Evolutionary conservation across 768 basidiomycete species (phyloP), one percentile per base, ranked within the genome.

Genomic region (Panaeolus papilionaceus): DNA sequence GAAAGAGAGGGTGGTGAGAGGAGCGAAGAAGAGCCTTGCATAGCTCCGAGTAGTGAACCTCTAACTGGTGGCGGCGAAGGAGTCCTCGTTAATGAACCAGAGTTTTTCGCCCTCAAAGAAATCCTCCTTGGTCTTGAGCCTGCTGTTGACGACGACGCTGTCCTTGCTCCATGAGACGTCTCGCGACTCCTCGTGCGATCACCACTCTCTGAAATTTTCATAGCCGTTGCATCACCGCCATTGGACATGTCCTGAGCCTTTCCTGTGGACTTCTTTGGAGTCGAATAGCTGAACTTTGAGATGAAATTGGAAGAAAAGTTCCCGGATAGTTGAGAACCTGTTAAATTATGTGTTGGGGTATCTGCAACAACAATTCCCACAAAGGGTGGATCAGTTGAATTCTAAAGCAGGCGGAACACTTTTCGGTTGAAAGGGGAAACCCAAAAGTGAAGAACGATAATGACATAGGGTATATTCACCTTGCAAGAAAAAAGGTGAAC

Each of bases 401-500:
- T 62, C 49, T 47, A 47, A 64, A 64, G 44, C 44, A 26, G 64
- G 44, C 64, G 26, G 23, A 61, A 38, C 42, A 67, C 45, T 47
- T 64, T 62, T 66, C 47, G 40, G 4, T 54, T 33, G 33, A 26
- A 39, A 38, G 65, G 65, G 67, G 40, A 68, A 66, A 64, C 63
- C 39, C 63, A 16, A 66, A 64, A 66, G 68, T 62, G 26, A 39
- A 37, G 63, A 23, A 51, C 16, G 64, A 62, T 20, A 61, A 49
- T 20, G 47, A n/a, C 37, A 49, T 61, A 62, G 61, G 28, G 20
- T 62, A 39, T 42, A 71, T 78, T 63, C 42, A 80, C 81, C 74
- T 76, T 80, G 79, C 66, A 80, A 74, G 73, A 81, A 76, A 79
- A 82, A 80, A 42, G 81, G 79, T 44, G 80, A 79, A 69, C 79